A percentile compares a stretch with the other conserved stretches of the same genome.
phyloP scores from a whole-genome alignment of 495 filamentous ascomycete species.

The Delitschia confertaspora region DNA sequence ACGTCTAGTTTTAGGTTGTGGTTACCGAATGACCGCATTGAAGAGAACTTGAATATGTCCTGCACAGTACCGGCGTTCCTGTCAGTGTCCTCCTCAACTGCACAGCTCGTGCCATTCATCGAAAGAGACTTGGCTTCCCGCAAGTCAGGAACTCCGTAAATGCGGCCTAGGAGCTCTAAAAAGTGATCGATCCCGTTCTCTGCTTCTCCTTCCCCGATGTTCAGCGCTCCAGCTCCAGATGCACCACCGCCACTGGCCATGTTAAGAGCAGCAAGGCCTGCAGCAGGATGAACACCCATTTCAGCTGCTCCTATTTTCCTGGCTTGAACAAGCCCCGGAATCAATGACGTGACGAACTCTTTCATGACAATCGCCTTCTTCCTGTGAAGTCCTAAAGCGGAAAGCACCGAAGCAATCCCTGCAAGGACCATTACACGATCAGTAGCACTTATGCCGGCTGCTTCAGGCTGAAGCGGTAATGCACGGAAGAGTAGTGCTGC shows the following conservation, averaged over 20 bases:
- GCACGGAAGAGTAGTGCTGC: slow-evolving; percentile 61
- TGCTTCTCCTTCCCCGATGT: slow-evolving; percentile 65
- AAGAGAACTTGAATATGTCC: slow-evolving; percentile 39
- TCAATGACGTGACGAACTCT: slow-evolving; percentile 72
- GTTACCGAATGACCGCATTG: slow-evolving; percentile 53
- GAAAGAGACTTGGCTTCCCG: neutral
- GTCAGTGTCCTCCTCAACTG: neutral
- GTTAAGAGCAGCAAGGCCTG: slow-evolving; percentile 50
- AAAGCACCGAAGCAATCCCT: slow-evolving; percentile 75
- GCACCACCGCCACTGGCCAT: slow-evolving; percentile 38
- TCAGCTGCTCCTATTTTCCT: slow-evolving; percentile 88
- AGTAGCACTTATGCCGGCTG: slow-evolving; percentile 47
- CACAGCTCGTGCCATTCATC: neutral
- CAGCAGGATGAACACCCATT: slow-evolving; percentile 84
- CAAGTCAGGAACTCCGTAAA: slow-evolving; percentile 34
- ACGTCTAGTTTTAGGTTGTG: slow-evolving; percentile 71
- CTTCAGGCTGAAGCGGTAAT: slow-evolving; percentile 55
- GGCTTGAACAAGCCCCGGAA: slow-evolving; percentile 82
- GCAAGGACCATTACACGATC: slow-evolving; percentile 71
- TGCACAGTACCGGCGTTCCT: slow-evolving; percentile 1
- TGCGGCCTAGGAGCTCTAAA: slow-evolving; percentile 44
- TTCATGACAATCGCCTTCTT: slow-evolving; percentile 82
- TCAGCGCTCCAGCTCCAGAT: slow-evolving; percentile 54
- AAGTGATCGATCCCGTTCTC: slow-evolving; percentile 60
- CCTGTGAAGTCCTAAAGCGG: slow-evolving; percentile 63